Base-by-base conservation (phyloP, 116 monocot genomes). In the Trichopus zeylanicus region DNA sequence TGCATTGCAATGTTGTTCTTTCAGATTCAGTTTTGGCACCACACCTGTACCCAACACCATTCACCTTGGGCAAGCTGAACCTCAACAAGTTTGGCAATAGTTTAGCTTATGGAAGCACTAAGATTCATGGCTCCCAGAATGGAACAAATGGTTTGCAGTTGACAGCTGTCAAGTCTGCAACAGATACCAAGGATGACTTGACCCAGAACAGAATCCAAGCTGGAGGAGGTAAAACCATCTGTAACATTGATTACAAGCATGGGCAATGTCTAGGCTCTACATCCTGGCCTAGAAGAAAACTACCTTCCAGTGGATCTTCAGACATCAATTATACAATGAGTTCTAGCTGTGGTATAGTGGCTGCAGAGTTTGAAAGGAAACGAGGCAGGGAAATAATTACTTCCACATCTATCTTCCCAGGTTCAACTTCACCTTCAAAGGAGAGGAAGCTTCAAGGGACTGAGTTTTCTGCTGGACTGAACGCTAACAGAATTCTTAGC, bases 121-220 rank as follows among this genome's bases (percentile, higher is more conserved):
- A 63, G 3, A 34, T 16, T 38, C 58, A 29, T 33, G n/a, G n/a
- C n/a, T n/a, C n/a, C n/a, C n/a, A n/a, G n/a, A n/a, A n/a, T n/a
- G n/a, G n/a, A n/a, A n/a, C n/a, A n/a, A 53, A 51, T 38, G 24
- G 21, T 67, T 65, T 42, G 23, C 22, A 49, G 1, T 20, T 13
- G 38, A 35, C 24, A 37, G 29, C 29, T 39, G 28, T 60, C 26
- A 30, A 61, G 48, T 39, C 54, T 37, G 38, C 26, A 37, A 76
- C 39, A 4, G 70, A 66, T 61, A 42, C 4, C 57, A 30, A 48
- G 57, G 51, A 26, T 62, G 56, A 65, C 70, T 12, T 26, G n/a
- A 30, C 49, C 24, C 53, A 29, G 24, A 54, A 53, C 34, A 52
- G 21, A 51, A 51, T 26, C 52, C 37, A 9, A 20, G 26, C 51